Evolutionary conservation across 2,329 filamentous ascomycete genomes (phyloP).

Genomic region (Phaeosphaeria sp.): DNA sequence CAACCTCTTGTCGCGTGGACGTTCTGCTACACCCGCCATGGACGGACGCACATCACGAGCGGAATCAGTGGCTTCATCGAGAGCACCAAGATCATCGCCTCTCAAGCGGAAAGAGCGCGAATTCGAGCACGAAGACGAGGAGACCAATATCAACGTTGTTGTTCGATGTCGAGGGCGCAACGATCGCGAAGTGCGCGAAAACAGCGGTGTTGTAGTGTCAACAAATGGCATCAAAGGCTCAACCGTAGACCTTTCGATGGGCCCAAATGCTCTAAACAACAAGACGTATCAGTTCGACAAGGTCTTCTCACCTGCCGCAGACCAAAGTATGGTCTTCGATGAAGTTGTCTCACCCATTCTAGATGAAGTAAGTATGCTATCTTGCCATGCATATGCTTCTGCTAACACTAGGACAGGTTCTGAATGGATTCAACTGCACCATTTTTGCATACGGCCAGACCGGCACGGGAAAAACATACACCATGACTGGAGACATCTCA

Average conservation of each 20-base stretch:
- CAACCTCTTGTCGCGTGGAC: slow-evolving; percentile 54
- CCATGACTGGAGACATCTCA: slow-evolving; percentile 97
- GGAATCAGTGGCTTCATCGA: slow-evolving; percentile 68
- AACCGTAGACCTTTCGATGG: slow-evolving; percentile 87
- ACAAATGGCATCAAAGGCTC: slow-evolving; percentile 90
- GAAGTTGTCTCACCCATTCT: slow-evolving; percentile 93
- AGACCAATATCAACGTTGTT: slow-evolving; percentile 98
- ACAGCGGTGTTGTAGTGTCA: slow-evolving; percentile 88
- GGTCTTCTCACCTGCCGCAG: slow-evolving; percentile 93
- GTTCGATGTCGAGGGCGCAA: slow-evolving; percentile 93
- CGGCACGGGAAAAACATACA: slow-evolving; percentile 98
- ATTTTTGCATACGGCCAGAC: slow-evolving; percentile 99
- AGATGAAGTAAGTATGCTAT: slow-evolving; percentile 71
- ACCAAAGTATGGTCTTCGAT: slow-evolving; percentile 93
- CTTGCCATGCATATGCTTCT: not conserved
- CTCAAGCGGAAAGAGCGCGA: slow-evolving; percentile 88
- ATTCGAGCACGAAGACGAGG: slow-evolving; percentile 75
- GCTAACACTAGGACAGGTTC: slow-evolving; percentile 67
- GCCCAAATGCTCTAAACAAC: slow-evolving; percentile 88
- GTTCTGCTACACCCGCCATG: slow-evolving; percentile 55
- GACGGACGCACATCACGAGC: slow-evolving; percentile 71
- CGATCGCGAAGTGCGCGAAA: slow-evolving; percentile 90
- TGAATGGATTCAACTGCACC: slow-evolving; percentile 95
- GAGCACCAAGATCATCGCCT: slow-evolving; percentile 53
- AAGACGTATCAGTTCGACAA: slow-evolving; percentile 98